Base-by-base conservation (phyloP, 2,329 filamentous ascomycete species). In the Cladorrhinum sp. region DNA sequence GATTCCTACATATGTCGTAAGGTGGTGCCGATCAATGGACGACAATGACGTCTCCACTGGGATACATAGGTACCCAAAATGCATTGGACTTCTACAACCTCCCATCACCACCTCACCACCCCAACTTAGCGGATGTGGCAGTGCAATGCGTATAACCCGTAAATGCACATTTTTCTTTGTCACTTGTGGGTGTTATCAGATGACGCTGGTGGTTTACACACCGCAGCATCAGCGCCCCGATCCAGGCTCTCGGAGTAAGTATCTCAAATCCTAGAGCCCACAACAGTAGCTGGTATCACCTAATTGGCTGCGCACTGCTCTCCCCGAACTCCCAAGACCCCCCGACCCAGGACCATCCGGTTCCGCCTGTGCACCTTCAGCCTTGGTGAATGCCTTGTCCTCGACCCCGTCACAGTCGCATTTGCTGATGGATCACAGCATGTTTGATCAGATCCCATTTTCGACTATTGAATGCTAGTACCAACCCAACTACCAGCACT, bases 381-480 rank as follows among this genome's bases (percentile, higher is more conserved):
- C 52, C 52, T 45, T 55, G 52, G 16, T n/a, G 25, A 25, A 36
- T 41, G 52, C 52, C 52, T 55, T 45, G 52, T 12, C 32, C 9
- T 9, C 9, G 24, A 38, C 29, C 29, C 52, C 32, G 18, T 36
- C 38, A 38, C 9, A 24, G 45, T 59, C 50, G 22, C 57, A 36
- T 13, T 24, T 36, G 22, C 18, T 36, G 18, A 20, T 12, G 29
- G 45, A 48, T 59, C 22, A 41, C 18, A 16, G 3, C 27, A 20
- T 32, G 38, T 52, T 7, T 29, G 10, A 48, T 45, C 32, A 36
- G 32, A 36, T 36, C 12, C 32, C 16, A n/a, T 36, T 36, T 12
- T 36, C 32, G 8, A 36, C 38, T 29, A 56, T 49, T 48, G 23
- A 22, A 27, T 49, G 32, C 36, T 56, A 48, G 27, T 16, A 45